These are phyloP conservation scores for Kwoniella bestiolae DNA, from an alignment of 768 basidiomycete species.

Conservation along the genomic window DNA sequence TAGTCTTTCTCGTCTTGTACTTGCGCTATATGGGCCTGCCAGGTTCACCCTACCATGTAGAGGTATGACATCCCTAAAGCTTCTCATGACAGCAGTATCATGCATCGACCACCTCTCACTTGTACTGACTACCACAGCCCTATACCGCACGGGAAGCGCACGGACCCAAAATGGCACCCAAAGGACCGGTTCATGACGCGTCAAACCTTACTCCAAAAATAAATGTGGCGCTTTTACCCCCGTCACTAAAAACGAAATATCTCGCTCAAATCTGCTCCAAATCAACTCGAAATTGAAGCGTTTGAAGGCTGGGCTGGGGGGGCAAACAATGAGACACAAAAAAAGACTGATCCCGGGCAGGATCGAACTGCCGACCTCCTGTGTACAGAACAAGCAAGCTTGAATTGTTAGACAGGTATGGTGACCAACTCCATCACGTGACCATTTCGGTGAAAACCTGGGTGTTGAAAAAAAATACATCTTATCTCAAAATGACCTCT, in stretches of 20 bases:
- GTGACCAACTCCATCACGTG: conserved; percentile 8
- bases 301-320: neutral
- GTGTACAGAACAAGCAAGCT: neutral
- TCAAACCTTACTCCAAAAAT: neutral
- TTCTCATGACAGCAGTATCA: no score
- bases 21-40: no score
- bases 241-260: neutral
- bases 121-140: no score
- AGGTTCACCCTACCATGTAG: no score
- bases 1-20: no score
- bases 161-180: no score
- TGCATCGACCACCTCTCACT: no score
- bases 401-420: conserved; percentile 2
- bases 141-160: no score
- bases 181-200: neutral
- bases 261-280: neutral
- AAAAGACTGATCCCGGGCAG: conserved; percentile 1
- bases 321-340: neutral
- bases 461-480: no score
- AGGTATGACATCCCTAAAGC: no score
- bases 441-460: neutral
- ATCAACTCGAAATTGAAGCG: neutral
- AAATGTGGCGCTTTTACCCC: neutral
- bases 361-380: conserved; percentile 8
- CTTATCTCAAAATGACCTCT: no score